Evolutionary conservation across 805 yeast species (phyloP).

Genomic region (Hanseniaspora taiwanica): DNA sequence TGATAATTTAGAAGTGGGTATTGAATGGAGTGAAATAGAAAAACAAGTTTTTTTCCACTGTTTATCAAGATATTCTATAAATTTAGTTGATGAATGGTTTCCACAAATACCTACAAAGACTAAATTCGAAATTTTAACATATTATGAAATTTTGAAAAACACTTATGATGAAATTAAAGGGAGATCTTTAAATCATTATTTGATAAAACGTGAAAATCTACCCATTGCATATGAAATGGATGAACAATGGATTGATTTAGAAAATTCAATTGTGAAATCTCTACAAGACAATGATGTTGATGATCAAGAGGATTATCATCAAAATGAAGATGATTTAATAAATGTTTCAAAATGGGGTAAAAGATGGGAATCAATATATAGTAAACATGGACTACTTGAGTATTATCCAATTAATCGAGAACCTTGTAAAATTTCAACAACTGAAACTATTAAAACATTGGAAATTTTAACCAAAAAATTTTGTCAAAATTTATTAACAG

Average conservation of each 20-base stretch:
- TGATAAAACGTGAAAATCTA: slow-evolving; percentile 12
- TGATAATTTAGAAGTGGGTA: slow-evolving; percentile 11
- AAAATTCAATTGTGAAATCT: slow-evolving; percentile 14
- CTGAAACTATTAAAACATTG: slow-evolving; percentile 9
- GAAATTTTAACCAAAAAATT: slow-evolving; percentile 9
- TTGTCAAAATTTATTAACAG: slow-evolving; percentile 11
- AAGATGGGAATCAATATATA: slow-evolving; percentile 18
- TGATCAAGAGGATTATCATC: background rate
- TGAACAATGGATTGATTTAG: slow-evolving; percentile 15
- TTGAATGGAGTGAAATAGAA: slow-evolving; percentile 17
- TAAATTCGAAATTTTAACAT: slow-evolving; percentile 16
- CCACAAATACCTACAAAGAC: slow-evolving; percentile 12
- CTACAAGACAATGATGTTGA: slow-evolving; percentile 1
- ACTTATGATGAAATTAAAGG: slow-evolving; percentile 12
- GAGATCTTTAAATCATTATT: slow-evolving; percentile 5
- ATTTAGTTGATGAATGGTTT: slow-evolving; percentile 21
- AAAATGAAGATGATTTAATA: slow-evolving; percentile 4
- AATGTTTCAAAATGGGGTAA: slow-evolving; percentile 14
- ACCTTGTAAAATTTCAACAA: slow-evolving; percentile 8
- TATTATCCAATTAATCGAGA: slow-evolving; percentile 7
- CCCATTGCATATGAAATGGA: slow-evolving; percentile 24
- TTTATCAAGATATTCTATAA: slow-evolving; percentile 19
- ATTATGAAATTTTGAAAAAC: slow-evolving; percentile 13
- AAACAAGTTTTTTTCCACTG: slow-evolving; percentile 20
- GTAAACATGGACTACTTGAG: slow-evolving; percentile 12